Conservation (phyloP, 2,329 filamentous ascomycete species). For the Fusarium penzigii region DNA sequence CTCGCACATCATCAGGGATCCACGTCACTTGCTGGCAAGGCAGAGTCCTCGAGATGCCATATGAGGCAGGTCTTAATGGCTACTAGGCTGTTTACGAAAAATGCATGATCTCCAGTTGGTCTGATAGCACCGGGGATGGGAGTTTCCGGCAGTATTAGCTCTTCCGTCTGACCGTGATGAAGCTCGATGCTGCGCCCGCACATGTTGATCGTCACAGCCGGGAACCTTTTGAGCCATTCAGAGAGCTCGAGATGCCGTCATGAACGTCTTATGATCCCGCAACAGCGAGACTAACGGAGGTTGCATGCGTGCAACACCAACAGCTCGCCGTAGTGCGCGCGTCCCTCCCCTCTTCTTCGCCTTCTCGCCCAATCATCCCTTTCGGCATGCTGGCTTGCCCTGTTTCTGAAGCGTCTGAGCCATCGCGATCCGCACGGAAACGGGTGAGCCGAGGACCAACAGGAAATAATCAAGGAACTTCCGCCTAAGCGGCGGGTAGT, state of each 20-base stretch:
- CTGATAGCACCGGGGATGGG: background rate
- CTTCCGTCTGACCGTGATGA: conserved; percentile 5
- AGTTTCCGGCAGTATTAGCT: conserved; percentile 8
- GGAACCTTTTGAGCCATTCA: conserved; percentile 5
- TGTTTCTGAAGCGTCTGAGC: background rate
- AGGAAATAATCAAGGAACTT: conserved; percentile 2
- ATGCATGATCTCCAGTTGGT: conserved; percentile 1
- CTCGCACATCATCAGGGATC: conserved; percentile 2
- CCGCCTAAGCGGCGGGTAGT: background rate
- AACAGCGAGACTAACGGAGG: background rate
- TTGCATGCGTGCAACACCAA: conserved; percentile 5
- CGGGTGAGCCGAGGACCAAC: background rate
- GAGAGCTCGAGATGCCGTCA: conserved; percentile 6
- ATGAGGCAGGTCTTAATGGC: conserved; percentile 7
- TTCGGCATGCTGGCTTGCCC: background rate
- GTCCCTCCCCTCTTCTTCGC: conserved; percentile 2
- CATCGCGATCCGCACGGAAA: background rate
- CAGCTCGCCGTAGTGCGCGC: background rate
- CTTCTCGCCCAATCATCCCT: background rate
- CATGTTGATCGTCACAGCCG: background rate
- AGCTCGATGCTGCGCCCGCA: conserved; percentile 1
- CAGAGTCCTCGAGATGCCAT: conserved; percentile 8
- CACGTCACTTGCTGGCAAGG: conserved; percentile 8
- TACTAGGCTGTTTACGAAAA: background rate
- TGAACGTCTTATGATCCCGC: conserved; percentile 3